Percentiles rank a stretch among this genome's conserved stretches.
These are phyloP conservation scores for Kernera saxatilis DNA, from an alignment of 345 rosid genomes.

Conservation along the genomic window DNA sequence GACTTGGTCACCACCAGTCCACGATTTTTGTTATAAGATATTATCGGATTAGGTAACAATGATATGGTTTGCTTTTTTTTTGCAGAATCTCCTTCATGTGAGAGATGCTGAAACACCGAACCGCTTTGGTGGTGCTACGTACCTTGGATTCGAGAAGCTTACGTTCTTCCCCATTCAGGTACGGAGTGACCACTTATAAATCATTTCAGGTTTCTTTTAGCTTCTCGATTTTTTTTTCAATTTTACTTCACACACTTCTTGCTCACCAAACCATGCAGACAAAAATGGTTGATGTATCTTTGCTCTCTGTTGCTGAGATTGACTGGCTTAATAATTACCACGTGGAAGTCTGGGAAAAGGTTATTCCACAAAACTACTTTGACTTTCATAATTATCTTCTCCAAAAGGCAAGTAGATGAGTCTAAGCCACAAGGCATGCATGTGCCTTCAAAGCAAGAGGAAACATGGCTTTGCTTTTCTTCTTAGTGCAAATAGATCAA, in stretches of 20 bases:
- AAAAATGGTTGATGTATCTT: conserved; percentile 60
- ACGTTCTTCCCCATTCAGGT: conserved; percentile 94
- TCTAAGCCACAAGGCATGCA: background rate
- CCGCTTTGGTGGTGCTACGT: conserved; percentile 70
- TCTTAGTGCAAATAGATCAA: background rate
- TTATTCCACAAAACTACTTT: conserved; percentile 15
- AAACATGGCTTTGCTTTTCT: background rate
- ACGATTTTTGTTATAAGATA: background rate
- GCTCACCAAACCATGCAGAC: conserved; percentile 38
- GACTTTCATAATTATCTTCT: background rate
- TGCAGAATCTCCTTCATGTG: conserved; percentile 80
- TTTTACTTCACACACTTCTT: background rate
- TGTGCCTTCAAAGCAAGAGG: background rate
- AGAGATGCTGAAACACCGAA: conserved; percentile 68
- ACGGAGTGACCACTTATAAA: background rate
- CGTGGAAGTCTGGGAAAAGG: conserved; percentile 91
- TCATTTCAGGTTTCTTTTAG: background rate
- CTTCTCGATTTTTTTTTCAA: background rate
- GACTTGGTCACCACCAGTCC: conserved; percentile 12
- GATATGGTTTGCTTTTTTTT: background rate
- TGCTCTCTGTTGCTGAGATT: conserved; percentile 57
- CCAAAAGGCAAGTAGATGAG: background rate
- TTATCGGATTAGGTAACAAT: background rate
- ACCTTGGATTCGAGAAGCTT: conserved; percentile 84
- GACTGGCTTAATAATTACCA: conserved; percentile 86